Evolutionary conservation across 208 protist genomes (phyloP).

Genomic region (Sergeia podlipaevii): DNA sequence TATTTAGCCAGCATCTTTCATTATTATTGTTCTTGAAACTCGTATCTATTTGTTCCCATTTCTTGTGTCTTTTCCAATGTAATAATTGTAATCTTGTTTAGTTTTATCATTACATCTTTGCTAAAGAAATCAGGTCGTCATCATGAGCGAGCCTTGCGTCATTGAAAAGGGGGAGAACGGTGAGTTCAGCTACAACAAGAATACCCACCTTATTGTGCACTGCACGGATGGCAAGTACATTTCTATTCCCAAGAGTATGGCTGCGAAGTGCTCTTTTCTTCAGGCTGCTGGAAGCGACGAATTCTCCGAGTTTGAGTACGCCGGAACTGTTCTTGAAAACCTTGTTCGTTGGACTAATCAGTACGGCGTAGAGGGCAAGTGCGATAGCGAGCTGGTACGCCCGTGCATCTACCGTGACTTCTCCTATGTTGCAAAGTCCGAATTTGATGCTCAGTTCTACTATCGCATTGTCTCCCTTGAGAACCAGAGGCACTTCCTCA

Average conservation of each 20-base stretch:
- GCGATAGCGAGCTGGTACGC: slow-evolving; percentile 36
- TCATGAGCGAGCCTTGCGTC: slow-evolving; percentile 12
- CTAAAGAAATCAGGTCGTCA: not conserved
- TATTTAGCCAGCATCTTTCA: not conserved
- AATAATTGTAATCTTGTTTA: not conserved
- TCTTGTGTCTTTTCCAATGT: not conserved
- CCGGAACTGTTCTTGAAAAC: slow-evolving; percentile 48
- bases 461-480: slow-evolving; percentile 28
- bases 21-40: not conserved
- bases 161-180: slow-evolving; percentile 30
- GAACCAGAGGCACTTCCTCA: slow-evolving; percentile 48
- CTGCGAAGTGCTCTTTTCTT: slow-evolving; percentile 47
- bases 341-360: slow-evolving; percentile 55
- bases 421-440: slow-evolving; percentile 42
- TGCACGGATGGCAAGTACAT: slow-evolving; percentile 63
- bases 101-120: slow-evolving; percentile 3
- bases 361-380: slow-evolving; percentile 48
- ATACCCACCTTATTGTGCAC: slow-evolving; percentile 28
- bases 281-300: slow-evolving; percentile 18
- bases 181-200: slow-evolving; percentile 26
- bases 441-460: slow-evolving; percentile 74
- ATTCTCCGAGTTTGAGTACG: slow-evolving; percentile 48
- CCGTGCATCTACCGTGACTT: slow-evolving; percentile 78
- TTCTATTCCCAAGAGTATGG: slow-evolving; percentile 29
- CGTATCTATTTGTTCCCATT: slow-evolving; percentile 6